Base-by-base conservation (phyloP, 2,329 filamentous ascomycete species). In the Trichoderma koningiopsis region DNA sequence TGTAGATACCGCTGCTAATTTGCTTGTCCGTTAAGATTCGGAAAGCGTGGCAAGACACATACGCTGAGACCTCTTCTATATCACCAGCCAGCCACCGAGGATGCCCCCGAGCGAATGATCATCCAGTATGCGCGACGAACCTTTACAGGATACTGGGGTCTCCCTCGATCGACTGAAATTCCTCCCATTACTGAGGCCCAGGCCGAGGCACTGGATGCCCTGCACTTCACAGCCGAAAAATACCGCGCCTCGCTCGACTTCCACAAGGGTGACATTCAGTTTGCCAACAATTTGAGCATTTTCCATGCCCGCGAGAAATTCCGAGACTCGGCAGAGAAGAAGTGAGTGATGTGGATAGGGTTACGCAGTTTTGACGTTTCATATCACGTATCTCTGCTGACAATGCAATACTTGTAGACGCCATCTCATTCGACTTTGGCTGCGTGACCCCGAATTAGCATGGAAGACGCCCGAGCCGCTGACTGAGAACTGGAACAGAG, bases 61-160 rank as follows among this genome's bases (percentile, higher is more conserved):
- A 63, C 52, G 11, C 31, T 65, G 19, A 81, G 86, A 0, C 87
- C 88, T 1, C 78, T 90, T 5, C 76, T 90, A 5, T 86, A 87
- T 76, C 83, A 88, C 73, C 85, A 88, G 59, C 83, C 85, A 0
- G 81, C 82, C 11, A 84, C 81, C 0, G 77, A 72, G 0, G 76
- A 75, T 0, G 74, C 76, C 0, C 85, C 87, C 0, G 84, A 90
- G 73, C 82, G 87, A 1, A 76, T 90, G 1, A 77, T 87, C 7
- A 83, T 91, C 35, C 87, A 90, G 71, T 91, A 90, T 71, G 86
- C 85, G 0, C 84, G 88, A 3, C 83, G 88, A 1, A 80, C 79
- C 31, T 89, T 90, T 72, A 88, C 87, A 64, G 81, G 89, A 2
- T 90, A 86, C 73, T 82, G 83, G 71, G 82, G 82, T 0, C 79